These are phyloP conservation scores for Hemileccinum impolitum DNA, from an alignment of 768 basidiomycete species.

Conservation along the genomic window DNA sequence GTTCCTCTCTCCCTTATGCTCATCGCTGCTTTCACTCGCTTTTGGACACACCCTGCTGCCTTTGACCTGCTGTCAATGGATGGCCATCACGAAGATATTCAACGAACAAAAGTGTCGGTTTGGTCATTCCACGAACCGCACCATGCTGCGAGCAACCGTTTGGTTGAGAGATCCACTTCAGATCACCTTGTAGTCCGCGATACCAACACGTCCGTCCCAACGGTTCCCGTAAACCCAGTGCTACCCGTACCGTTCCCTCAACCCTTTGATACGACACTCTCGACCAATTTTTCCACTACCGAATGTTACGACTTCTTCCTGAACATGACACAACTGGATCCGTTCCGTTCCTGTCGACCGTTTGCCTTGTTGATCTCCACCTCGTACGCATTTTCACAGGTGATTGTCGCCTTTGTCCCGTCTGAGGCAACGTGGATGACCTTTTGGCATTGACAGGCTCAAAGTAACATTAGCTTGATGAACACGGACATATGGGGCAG, in stretches of 20 bases:
- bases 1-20: constrained; percentile 55
- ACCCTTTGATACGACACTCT: constrained; percentile 61
- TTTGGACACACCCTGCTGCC: constrained; percentile 44
- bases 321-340: constrained; percentile 61
- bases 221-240: constrained; percentile 35
- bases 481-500: constrained; percentile 77
- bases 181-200: constrained; percentile 1
- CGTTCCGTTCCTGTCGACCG: constrained; percentile 74
- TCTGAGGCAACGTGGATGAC: constrained; percentile 2
- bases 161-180: constrained; percentile 9
- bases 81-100: constrained; percentile 29
- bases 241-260: constrained; percentile 80
- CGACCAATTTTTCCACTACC: constrained; percentile 61
- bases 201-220: constrained; percentile 18
- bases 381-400: constrained; percentile 54
- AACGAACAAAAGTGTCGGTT: constrained; percentile 26
- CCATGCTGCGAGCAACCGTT: constrained; percentile 11
- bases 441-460: constrained; percentile 46
- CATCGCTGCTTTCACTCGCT: constrained; percentile 52
- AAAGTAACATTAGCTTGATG: constrained; percentile 55
- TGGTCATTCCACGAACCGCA: constrained; percentile 47
- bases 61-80: constrained; percentile 39
- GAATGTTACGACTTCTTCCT: constrained; percentile 68
- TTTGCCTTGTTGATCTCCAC: constrained; percentile 62
- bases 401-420: constrained; percentile 29